Base-by-base conservation (phyloP, 345 rosid species). In the Physaria fendleri region DNA sequence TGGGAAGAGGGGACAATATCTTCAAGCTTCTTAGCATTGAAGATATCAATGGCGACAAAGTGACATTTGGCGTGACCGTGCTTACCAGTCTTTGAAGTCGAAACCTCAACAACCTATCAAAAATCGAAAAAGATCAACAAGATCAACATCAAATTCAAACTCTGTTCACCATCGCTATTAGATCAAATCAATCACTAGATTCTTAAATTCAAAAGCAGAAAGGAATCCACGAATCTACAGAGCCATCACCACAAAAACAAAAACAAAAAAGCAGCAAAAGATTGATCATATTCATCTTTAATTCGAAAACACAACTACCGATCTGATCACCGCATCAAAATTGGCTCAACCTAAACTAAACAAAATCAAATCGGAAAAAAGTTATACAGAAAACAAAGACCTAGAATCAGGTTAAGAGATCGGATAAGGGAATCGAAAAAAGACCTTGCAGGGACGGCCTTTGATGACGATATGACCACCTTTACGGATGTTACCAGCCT, bases 51-150 rank as follows among this genome's bases (percentile, higher is more conserved):
- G 15, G 70, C 94, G 23, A 88, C 96, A 75, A 88, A 85, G 78
- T 88, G 96, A 74, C 96, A 88, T 60, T 88, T 88, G 2, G 96
- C 94, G 73, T 88, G 96, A 50, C 94, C 96, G 45, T 88, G 96
- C 83, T 85, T 85, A 13, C 93, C 94, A 1, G 96, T 85, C 78
- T 88, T 85, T 4, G 90, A 83, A 39, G 96, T 88, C 6, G 93
- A 88, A 71, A 88, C 96, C 68, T 88, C 96, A 59, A 81, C 93
- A 74, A 88, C 93, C 96, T 88, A 77, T 24, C 41, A 23, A 15
- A 2, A 9, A 6, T 29, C 17, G 1, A 1, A 7, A 34, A 8
- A 23, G 17, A 0, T 18, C 20, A 24, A 9, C 5, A 17, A 12
- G 3, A 39, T 39, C 1, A 39, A 29, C 2, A 37, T 8, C 54